Percentiles rank a stretch among this genome's conserved stretches.
Conservation (phyloP, 1,139 yeast genomes). For the Blastobotrys indianensis region DNA sequence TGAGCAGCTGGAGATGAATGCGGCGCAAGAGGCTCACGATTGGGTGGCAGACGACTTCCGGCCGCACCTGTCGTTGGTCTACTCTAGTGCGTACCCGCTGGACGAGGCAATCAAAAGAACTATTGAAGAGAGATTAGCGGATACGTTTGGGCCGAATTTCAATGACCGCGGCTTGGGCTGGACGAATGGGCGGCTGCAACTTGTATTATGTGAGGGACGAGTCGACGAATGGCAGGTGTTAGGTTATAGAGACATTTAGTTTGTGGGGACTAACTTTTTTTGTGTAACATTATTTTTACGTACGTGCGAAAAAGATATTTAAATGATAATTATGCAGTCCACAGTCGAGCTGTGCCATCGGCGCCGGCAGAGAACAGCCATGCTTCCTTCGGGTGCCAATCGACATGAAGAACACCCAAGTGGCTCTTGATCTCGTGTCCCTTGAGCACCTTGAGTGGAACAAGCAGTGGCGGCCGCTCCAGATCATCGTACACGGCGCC, state of each 20-base stretch:
- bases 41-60: slow-evolving; percentile 57
- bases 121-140: slow-evolving; percentile 62
- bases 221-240: slow-evolving; percentile 65
- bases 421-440: slow-evolving; percentile 83
- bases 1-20: slow-evolving; percentile 21
- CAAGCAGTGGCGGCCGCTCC: slow-evolving; percentile 91
- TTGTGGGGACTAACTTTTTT: neutral
- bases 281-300: neutral
- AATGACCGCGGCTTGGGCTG: slow-evolving; percentile 41
- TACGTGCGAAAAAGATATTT: neutral
- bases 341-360: slow-evolving; percentile 89
- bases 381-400: slow-evolving; percentile 98
- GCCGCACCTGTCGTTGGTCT: slow-evolving; percentile 71
- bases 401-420: slow-evolving; percentile 82
- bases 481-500: slow-evolving; percentile 94
- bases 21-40: slow-evolving; percentile 33
- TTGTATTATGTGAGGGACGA: slow-evolving; percentile 72
- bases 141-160: slow-evolving; percentile 52
- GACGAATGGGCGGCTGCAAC: slow-evolving; percentile 64
- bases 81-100: slow-evolving; percentile 60
- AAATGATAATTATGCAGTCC: slow-evolving; percentile 65
- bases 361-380: slow-evolving; percentile 99
- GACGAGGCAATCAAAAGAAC: slow-evolving; percentile 66
- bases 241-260: slow-evolving; percentile 39
- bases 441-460: slow-evolving; percentile 87